These are phyloP conservation scores for Phytophthora palmivora DNA, from an alignment of 352 stramenopile species.

Conservation along the genomic window DNA sequence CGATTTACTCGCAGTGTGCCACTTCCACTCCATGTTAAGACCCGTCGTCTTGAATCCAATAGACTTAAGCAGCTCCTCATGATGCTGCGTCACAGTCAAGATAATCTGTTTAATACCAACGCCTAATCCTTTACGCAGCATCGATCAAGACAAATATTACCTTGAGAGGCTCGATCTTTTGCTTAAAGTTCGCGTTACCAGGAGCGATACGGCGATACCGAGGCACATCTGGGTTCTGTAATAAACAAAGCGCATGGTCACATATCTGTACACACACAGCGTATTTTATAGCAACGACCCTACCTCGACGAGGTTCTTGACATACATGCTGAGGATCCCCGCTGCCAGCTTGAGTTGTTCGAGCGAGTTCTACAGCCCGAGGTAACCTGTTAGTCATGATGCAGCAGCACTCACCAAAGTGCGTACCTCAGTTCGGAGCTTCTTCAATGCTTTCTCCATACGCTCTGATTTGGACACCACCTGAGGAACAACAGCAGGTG, in stretches of 20 bases:
- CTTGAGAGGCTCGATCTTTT: slow-evolving; percentile 85
- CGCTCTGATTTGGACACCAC: slow-evolving; percentile 43
- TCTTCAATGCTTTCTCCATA: slow-evolving; percentile 57
- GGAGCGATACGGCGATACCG: slow-evolving; percentile 81
- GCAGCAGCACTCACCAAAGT: background rate
- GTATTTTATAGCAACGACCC: slow-evolving; percentile 1
- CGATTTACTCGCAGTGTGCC: slow-evolving; percentile 65
- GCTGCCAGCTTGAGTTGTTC: slow-evolving; percentile 74
- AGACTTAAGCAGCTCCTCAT: slow-evolving; percentile 76
- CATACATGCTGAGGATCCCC: slow-evolving; percentile 86
- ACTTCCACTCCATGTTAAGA: slow-evolving; percentile 88
- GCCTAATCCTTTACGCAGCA: background rate
- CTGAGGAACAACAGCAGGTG: slow-evolving; percentile 18
- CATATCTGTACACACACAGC: background rate
- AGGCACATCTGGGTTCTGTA: slow-evolving; percentile 81
- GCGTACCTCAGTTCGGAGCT: slow-evolving; percentile 59
- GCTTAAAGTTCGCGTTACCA: slow-evolving; percentile 86
- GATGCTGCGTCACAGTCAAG: slow-evolving; percentile 47
- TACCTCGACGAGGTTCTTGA: slow-evolving; percentile 88
- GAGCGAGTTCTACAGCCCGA: slow-evolving; percentile 59
- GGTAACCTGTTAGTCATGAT: slow-evolving; percentile 1
- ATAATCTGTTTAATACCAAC: slow-evolving; percentile 9
- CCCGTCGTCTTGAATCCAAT: slow-evolving; percentile 81
- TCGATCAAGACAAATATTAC: slow-evolving; percentile 31
- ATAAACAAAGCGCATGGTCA: slow-evolving; percentile 3